A percentile compares a stretch with the other conserved stretches of the same genome.
These are phyloP conservation scores for Ogataea degrootiae DNA, from an alignment of 805 yeast species.

Conservation along the genomic window DNA sequence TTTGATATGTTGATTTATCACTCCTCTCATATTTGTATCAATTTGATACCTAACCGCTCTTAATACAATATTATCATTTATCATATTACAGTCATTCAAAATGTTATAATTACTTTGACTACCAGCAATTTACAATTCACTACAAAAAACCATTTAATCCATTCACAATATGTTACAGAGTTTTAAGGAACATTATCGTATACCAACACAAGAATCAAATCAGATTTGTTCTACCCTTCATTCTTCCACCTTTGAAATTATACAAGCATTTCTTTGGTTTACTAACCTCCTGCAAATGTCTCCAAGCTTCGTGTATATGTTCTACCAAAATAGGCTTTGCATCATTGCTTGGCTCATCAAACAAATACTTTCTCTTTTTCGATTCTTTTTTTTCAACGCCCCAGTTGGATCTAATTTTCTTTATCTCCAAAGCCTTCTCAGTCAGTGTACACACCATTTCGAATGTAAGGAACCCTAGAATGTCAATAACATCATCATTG, in stretches of 20 bases:
- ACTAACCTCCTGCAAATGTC: conserved; percentile 58
- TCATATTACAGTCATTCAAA: too few relatives aligned
- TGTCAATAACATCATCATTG: conserved; percentile 94
- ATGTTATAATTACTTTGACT: too few relatives aligned
- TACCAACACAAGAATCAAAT: conserved; percentile 24
- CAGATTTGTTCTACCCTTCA: conserved; percentile 47
- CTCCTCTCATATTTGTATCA: too few relatives aligned
- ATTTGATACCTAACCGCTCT: too few relatives aligned
- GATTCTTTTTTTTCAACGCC: conserved; percentile 34
- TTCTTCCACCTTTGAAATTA: conserved; percentile 67
- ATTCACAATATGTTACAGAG: too few relatives aligned
- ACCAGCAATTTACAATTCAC: too few relatives aligned
- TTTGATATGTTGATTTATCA: too few relatives aligned
- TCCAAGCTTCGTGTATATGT: conserved; percentile 88
- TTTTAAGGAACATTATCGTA: background rate
- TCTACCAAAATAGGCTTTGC: conserved; percentile 72
- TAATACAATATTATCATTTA: too few relatives aligned
- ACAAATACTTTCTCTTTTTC: conserved; percentile 57
- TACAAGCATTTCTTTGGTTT: conserved; percentile 60
- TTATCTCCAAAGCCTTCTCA: conserved; percentile 82
- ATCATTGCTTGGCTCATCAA: conserved; percentile 85
- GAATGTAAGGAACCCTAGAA: conserved; percentile 89
- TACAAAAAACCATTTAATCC: too few relatives aligned
- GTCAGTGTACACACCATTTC: conserved; percentile 95
- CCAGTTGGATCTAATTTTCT: conserved; percentile 32